Conservation (phyloP, 2,329 filamentous ascomycete species). For the Ceratocystis colombiana region DNA sequence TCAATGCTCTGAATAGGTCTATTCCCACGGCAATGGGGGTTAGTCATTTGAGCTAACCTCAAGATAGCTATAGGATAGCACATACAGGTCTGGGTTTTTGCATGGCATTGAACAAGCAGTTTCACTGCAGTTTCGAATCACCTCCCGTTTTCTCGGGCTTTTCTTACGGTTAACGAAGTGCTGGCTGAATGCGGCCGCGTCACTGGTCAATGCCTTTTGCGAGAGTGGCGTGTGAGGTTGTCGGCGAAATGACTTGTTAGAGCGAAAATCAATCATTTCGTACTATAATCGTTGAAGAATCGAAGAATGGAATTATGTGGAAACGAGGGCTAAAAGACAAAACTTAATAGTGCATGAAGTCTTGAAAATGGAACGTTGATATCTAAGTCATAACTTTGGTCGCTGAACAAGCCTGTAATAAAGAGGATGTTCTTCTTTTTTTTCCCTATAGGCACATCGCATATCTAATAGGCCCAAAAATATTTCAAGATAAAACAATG, state of each 20-base stretch:
- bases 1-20: slow-evolving; percentile 16
- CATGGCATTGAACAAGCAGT: background rate
- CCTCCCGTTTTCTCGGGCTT: background rate
- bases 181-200: slow-evolving; percentile 10
- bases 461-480: too few species aligned
- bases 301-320: background rate
- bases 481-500: too few species aligned
- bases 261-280: background rate
- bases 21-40: background rate
- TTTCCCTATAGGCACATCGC: too few species aligned
- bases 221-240: background rate
- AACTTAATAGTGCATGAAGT: background rate
- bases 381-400: too few species aligned
- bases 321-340: background rate
- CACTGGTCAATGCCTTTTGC: background rate
- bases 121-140: background rate
- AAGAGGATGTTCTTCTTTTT: too few species aligned
- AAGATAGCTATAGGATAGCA: background rate
- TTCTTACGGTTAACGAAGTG: slow-evolving; percentile 8
- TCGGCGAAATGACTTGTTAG: background rate
- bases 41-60: background rate
- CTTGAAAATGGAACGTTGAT: too few species aligned
- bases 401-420: too few species aligned
- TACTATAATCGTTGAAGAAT: background rate
- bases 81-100: slow-evolving; percentile 11